Base-by-base conservation (phyloP, 768 basidiomycete species). In the Crepidotus variabilis region DNA sequence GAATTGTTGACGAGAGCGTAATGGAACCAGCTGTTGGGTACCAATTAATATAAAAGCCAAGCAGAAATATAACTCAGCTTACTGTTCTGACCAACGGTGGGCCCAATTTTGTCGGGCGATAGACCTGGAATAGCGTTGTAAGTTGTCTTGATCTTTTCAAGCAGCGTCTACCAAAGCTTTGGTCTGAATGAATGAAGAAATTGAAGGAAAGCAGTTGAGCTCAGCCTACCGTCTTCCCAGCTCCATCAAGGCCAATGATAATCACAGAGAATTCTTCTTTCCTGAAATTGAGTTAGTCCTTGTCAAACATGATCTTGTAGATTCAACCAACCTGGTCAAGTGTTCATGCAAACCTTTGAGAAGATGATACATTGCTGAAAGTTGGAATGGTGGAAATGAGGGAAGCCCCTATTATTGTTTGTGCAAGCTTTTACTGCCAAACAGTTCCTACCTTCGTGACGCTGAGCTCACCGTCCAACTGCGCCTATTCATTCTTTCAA, bases 71-170 rank as follows among this genome's bases (percentile, higher is more conserved):
- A 22, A 22, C 2, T 23, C 20, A 22, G 75, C 90, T 61, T 60
- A 96, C 96, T 96, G 71, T 98, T 98, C 73, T 98, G 96, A 0
- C 97, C 97, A 2, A 99, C 90, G 0, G 97, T 99, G 1, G 97
- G 97, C 0, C 82, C 92, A 63, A 99, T 98, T 74, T 94, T 97
- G 63, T 93, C 88, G 0, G 95, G 87, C 35, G 90, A 77, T n/a
- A 97, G 81, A 0, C 92, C 92, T 0, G 94, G 94, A 0, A 81
- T 83, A 36, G 90, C 84, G 67, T 87, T 96, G 68, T 95, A 98
- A 0, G 92, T 72, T 0, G 91, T 93, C 78, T 98, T 98, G 56
- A 98, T 94, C 70, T 87, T 90, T 76, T 98, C 95, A 45, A 97
- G 77, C 58, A 94, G 74, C 0, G 91, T 94, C 91, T 94, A 62